phyloP scores from a whole-genome alignment of 2,329 filamentous ascomycete genomes.

The Aspergillus calidoustus region DNA sequence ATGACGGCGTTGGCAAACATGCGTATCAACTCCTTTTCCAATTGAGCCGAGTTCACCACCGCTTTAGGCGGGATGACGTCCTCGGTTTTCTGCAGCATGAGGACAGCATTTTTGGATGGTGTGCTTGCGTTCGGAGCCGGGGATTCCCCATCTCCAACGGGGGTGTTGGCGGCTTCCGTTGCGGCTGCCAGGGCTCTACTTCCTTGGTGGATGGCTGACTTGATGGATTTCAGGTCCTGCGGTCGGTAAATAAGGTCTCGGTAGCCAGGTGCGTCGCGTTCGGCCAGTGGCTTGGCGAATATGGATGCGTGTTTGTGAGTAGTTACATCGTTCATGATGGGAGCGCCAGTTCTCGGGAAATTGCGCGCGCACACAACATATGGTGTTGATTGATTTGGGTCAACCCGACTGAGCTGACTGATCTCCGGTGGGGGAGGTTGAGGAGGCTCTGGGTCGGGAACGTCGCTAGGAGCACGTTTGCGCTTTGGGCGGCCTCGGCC shows the following conservation, averaged over 20 bases:
- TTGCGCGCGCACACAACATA: conserved; percentile 50
- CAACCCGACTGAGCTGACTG: conserved; percentile 33
- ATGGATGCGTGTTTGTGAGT: conserved; percentile 79
- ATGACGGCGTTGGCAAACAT: conserved; percentile 99
- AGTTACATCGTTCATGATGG: conserved; percentile 75
- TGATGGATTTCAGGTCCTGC: conserved; percentile 78
- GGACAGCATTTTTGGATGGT: conserved; percentile 47
- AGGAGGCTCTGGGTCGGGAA: conserved; percentile 32
- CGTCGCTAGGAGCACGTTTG: conserved; percentile 45
- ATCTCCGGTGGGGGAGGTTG: conserved; percentile 28
- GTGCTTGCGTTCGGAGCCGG: conserved; percentile 38
- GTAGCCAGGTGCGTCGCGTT: conserved; percentile 77
- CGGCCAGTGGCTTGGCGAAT: conserved; percentile 75
- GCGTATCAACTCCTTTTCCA: conserved; percentile 90
- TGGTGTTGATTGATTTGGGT: conserved; percentile 36
- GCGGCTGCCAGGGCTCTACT: conserved; percentile 50
- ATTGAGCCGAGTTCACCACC: conserved; percentile 89
- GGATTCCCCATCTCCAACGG: conserved; percentile 64
- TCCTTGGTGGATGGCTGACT: conserved; percentile 66
- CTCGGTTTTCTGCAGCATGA: conserved; percentile 61
- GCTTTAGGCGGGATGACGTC: conserved; percentile 84
- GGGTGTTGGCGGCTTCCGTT: conserved; percentile 67
- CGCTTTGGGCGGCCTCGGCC: conserved; percentile 42
- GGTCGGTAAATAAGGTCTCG: conserved; percentile 73
- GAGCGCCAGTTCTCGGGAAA: conserved; percentile 69